A percentile compares a stretch with the other conserved stretches of the same genome.
These are phyloP conservation scores for Botrytis paeoniae DNA, from an alignment of 2,329 filamentous ascomycete genomes.

Conservation along the genomic window DNA sequence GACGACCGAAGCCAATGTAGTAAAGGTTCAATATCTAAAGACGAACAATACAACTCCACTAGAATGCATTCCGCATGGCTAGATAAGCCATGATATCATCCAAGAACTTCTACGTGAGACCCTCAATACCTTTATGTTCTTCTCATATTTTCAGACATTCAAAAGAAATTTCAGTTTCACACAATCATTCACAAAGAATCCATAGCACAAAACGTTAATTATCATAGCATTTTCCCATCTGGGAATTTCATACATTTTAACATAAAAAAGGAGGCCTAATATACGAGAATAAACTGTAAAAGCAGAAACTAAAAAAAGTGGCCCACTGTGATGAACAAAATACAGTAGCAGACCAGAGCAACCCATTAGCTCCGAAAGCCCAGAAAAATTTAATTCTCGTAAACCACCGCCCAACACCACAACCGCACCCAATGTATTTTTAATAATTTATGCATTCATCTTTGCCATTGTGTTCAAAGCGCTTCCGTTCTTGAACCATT, in stretches of 20 bases:
- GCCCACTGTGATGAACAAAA: slow-evolving; percentile 16
- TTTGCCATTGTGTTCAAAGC: slow-evolving; percentile 99
- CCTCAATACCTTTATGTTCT: too few relatives aligned
- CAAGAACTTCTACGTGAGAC: too few relatives aligned
- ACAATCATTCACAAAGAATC: neutral
- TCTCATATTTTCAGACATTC: neutral
- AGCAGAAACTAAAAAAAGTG: slow-evolving; percentile 16
- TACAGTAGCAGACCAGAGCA: slow-evolving; percentile 20
- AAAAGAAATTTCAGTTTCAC: neutral
- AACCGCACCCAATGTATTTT: slow-evolving; percentile 9
- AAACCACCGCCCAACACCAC: slow-evolving; percentile 15
- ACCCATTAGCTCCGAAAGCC: slow-evolving; percentile 16
- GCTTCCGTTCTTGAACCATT: slow-evolving; percentile 99
- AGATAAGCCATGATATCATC: too few relatives aligned
- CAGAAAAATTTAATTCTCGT: slow-evolving; percentile 16
- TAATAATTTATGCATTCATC: slow-evolving; percentile 37
- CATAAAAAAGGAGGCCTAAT: slow-evolving; percentile 17
- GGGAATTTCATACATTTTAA: slow-evolving; percentile 18
- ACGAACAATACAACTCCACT: neutral
- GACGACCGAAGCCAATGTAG: neutral
- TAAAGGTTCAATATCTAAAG: neutral
- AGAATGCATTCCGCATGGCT: too few relatives aligned
- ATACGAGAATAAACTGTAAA: slow-evolving; percentile 18
- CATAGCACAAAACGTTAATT: neutral
- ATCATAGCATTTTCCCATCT: slow-evolving; percentile 5